Conservation (phyloP, 495 filamentous ascomycete genomes). For the Penicillium robsamsonii region DNA sequence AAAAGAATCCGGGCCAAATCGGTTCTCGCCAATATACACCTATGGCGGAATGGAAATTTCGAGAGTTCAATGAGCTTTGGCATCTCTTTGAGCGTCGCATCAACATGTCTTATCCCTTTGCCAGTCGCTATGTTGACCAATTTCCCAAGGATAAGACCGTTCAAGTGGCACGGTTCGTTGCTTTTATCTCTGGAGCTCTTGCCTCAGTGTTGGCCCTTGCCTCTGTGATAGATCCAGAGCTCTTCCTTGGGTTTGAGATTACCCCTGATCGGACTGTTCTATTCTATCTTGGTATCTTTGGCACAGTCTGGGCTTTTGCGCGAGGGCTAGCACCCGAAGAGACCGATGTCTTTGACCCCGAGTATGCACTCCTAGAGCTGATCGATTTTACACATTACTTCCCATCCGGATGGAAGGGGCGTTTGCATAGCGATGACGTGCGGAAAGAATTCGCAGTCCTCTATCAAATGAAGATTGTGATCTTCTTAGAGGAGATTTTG, state of each 20-base stretch:
- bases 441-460: constrained; percentile 78
- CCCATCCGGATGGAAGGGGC: constrained; percentile 81
- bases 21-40: constrained; percentile 87
- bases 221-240: constrained; percentile 80
- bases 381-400: constrained; percentile 89
- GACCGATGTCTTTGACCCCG: constrained; percentile 86
- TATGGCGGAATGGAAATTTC: constrained; percentile 95
- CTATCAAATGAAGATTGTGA: constrained; percentile 84
- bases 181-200: constrained; percentile 83
- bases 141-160: constrained; percentile 94
- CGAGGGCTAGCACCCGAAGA: constrained; percentile 81
- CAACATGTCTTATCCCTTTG: constrained; percentile 94
- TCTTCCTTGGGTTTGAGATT: constrained; percentile 90
- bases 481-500: constrained; percentile 89
- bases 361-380: constrained; percentile 81
- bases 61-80: constrained; percentile 94
- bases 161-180: constrained; percentile 75
- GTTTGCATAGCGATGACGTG: constrained; percentile 85
- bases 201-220: constrained; percentile 77
- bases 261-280: constrained; percentile 78
- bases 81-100: constrained; percentile 86
- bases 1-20: constrained; percentile 82
- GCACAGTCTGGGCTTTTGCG: constrained; percentile 74
- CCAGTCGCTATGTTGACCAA: constrained; percentile 87
- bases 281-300: constrained; percentile 74